Base-by-base conservation (phyloP, 306 rosid species). In the Lupinus albus region DNA sequence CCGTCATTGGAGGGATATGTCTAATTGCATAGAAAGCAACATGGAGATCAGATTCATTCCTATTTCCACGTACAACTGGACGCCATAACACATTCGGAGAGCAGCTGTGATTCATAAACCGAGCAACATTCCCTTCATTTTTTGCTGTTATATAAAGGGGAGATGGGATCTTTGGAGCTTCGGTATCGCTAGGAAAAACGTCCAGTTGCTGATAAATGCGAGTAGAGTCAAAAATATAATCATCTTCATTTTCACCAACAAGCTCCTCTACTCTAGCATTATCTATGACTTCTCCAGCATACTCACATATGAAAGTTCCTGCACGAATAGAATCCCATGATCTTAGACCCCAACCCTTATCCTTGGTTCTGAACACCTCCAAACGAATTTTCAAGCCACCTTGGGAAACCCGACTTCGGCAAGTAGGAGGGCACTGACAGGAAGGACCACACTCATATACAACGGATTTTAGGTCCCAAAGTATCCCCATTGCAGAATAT, bases 21-120 rank as follows among this genome's bases (percentile, higher is more conserved):
- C 82, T 78, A 55, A 83, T 75, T 18, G 95, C 85, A 78, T 55
- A 84, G 75, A 92, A 92, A 6, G 89, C 89, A 72, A 92, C 72
- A 71, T 85, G 98, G 35, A 85, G 79, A 84, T 92, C 95, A 14
- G 84, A 64, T 61, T 79, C 88, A 11, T 67, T 55, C 73, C 80
- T 86, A 61, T 84, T 84, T 81, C 83, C 92, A 6, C 88, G 92
- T 9, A 82, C 47, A 38, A 89, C 71, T 6, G 91, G 88, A 80
- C 86, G 96, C 96, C 98, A 92, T 17, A 76, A 60, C 35, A 92
- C 85, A 80, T 84, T 92, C 8, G 98, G 98, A 67, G 86, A 76
- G 79, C 98, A 92, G 84, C 96, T 85, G 77, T 92, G 98, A 75
- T 92, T 92, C 95, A 92, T 92, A 74, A 89, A 92, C 62, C 98